These are phyloP conservation scores for Diophrys appendiculata DNA, from an alignment of 73 alveolate genomes.

Conservation along the genomic window DNA sequence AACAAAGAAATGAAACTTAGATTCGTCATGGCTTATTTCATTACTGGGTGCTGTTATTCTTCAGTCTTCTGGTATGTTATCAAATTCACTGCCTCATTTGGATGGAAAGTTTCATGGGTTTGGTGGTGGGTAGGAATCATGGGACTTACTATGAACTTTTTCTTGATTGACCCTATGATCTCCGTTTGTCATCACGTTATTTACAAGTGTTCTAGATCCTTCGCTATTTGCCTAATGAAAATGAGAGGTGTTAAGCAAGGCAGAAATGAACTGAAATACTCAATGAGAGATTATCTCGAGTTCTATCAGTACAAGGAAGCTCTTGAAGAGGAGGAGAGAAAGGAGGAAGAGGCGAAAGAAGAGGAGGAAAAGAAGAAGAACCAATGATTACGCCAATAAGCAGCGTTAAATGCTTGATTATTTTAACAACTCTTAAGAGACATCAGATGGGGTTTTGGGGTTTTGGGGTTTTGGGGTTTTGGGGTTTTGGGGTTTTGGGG, in stretches of 20 bases:
- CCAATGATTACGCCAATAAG: not conserved
- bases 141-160: not conserved
- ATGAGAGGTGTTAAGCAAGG: not conserved
- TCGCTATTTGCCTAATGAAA: not conserved
- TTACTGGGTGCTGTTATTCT: slow-evolving; percentile 18
- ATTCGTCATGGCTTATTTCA: slow-evolving; percentile 32
- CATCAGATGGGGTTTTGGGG: slow-evolving; percentile 5
- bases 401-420: no score
- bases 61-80: slow-evolving; percentile 54
- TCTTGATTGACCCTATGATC: not conserved
- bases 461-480: slow-evolving; percentile 24
- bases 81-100: slow-evolving; percentile 44
- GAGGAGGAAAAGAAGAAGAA: not conserved
- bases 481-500: slow-evolving; percentile 13
- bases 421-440: no score
- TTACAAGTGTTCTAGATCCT: slow-evolving; percentile 2
- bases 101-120: slow-evolving; percentile 65
- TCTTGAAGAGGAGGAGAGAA: not conserved
- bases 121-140: slow-evolving; percentile 44
- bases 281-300: not conserved
- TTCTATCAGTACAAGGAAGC: not conserved
- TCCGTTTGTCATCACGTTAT: not conserved
- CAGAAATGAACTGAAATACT: not conserved
- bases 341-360: slow-evolving; percentile 1
- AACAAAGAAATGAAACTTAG: slow-evolving; percentile 3